These are phyloP conservation scores for Przewalskia tangutica DNA, from an alignment of 257 asterid species.

Conservation along the genomic window DNA sequence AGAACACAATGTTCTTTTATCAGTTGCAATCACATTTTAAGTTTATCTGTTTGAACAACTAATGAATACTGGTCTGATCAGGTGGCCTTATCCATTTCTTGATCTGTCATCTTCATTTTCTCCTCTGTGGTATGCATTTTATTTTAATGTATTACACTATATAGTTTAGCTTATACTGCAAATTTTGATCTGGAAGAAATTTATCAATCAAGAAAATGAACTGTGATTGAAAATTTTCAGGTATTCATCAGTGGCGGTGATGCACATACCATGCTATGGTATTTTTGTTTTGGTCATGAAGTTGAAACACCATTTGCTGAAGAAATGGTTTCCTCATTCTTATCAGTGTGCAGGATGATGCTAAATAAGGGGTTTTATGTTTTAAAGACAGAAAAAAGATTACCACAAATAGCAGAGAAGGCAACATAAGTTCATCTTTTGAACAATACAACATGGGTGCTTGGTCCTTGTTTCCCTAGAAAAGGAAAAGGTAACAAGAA, in stretches of 20 bases:
- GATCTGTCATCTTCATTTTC: conserved; percentile 78
- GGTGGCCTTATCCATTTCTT: conserved; percentile 99
- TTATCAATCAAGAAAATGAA: background rate
- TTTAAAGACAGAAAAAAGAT: background rate
- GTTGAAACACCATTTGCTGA: conserved; percentile 52
- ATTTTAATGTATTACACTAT: background rate
- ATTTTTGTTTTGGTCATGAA: conserved; percentile 61
- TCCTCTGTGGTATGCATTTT: conserved; percentile 64
- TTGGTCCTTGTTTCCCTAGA: background rate
- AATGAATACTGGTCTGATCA: conserved; percentile 12
- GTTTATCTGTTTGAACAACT: background rate
- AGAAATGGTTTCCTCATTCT: conserved; percentile 73
- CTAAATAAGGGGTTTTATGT: background rate
- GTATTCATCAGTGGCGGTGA: conserved; percentile 72
- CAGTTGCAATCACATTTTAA: background rate
- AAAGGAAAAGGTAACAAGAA: background rate
- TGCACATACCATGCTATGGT: conserved; percentile 90
- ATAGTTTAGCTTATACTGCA: background rate
- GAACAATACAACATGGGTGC: background rate
- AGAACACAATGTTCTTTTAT: too few species aligned
- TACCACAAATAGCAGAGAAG: background rate
- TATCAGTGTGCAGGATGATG: conserved; percentile 29
- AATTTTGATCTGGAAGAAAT: background rate
- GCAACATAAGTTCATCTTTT: background rate
- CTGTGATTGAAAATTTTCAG: conserved; percentile 12